phyloP scores from a whole-genome alignment of 176 grass and related monocot genomes.

The Hsuehochloa calcarea region DNA sequence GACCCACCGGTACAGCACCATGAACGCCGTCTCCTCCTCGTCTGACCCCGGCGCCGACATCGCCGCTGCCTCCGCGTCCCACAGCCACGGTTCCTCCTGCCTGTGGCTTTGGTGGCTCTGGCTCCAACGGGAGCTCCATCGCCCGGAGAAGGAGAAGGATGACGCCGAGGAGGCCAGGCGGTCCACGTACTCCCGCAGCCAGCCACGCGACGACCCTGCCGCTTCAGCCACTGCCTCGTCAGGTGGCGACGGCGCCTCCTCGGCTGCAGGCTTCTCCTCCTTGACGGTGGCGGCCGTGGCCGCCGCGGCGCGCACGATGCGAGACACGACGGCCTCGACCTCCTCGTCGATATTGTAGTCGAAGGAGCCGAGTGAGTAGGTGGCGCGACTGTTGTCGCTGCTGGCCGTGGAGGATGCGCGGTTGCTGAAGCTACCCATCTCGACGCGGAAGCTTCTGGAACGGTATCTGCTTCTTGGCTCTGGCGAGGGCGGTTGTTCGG shows the following conservation, averaged over 20 bases:
- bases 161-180: constrained; percentile 62
- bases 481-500: not conserved
- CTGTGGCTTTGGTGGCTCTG: constrained; percentile 21
- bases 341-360: constrained; percentile 91
- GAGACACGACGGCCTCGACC: constrained; percentile 74
- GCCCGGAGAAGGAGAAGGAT: constrained; percentile 47
- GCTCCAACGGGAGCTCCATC: constrained; percentile 59
- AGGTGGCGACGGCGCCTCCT: constrained; percentile 31
- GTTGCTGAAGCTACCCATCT: constrained; percentile 86
- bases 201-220: constrained; percentile 48
- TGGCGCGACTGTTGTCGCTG: constrained; percentile 36
- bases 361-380: constrained; percentile 82
- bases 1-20: constrained; percentile 79
- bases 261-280: constrained; percentile 31
- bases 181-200: constrained; percentile 84
- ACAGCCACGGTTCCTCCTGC: constrained; percentile 54
- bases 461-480: not conserved
- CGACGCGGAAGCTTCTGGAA: constrained; percentile 58
- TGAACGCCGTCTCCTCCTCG: constrained; percentile 56
- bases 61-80: constrained; percentile 57
- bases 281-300: not conserved
- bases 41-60: constrained; percentile 36
- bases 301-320: constrained; percentile 25
- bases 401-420: constrained; percentile 24
- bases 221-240: constrained; percentile 58